Conservation (phyloP, 2,329 filamentous ascomycete species). For the Ophiostoma sp. region DNA sequence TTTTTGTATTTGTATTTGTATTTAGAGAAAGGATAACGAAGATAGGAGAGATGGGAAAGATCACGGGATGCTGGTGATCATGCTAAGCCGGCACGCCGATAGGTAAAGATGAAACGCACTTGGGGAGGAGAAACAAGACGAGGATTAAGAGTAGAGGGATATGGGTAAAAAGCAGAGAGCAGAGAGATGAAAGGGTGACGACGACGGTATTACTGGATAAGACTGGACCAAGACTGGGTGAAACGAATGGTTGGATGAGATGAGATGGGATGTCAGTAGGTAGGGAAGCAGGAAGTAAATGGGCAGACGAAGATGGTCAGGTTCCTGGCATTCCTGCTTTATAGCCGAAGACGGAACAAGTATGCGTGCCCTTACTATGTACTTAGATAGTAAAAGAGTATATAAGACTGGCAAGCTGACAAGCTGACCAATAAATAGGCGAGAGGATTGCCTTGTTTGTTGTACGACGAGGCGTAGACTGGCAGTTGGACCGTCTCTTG, state of each 20-base stretch:
- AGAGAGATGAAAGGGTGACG: background rate
- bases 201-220: background rate
- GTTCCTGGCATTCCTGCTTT: background rate
- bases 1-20: background rate
- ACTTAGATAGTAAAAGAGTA: too few relatives aligned
- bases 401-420: background rate
- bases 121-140: background rate
- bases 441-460: background rate
- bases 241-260: constrained; percentile 1
- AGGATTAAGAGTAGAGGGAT: background rate
- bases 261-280: background rate
- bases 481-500: background rate
- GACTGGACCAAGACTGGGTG: background rate
- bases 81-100: constrained; percentile 1
- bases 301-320: too few relatives aligned
- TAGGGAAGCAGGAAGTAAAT: background rate
- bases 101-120: background rate
- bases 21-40: background rate
- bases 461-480: constrained; percentile 4
- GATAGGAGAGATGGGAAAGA: background rate
- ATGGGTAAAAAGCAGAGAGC: too few relatives aligned
- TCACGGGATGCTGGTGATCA: background rate
- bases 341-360: background rate
- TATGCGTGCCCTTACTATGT: too few relatives aligned
- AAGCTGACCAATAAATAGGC: background rate